Conservation (phyloP, 768 basidiomycete species). For the Pleurotus ostreatus region DNA sequence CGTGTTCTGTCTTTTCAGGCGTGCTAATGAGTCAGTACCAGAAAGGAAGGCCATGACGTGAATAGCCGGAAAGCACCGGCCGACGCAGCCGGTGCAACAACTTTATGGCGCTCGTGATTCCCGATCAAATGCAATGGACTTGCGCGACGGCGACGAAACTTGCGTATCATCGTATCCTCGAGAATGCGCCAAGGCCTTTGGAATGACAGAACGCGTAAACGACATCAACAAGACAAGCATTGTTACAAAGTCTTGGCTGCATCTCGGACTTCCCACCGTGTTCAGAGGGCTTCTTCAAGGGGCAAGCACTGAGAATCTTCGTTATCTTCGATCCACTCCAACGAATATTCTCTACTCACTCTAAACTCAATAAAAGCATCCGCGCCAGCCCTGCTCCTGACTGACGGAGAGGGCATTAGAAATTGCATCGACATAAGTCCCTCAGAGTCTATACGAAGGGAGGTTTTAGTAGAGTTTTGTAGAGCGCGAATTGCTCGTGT, state of each 20-base stretch:
- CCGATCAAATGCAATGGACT: neutral
- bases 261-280: conserved; percentile 6
- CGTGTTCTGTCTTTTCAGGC: conserved; percentile 6
- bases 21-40: neutral
- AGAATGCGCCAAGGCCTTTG: neutral
- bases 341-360: conserved; percentile 43
- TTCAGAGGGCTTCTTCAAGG: conserved; percentile 28
- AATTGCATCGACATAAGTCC: conserved; percentile 89
- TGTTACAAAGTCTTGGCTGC: conserved; percentile 6
- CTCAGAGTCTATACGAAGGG: conserved; percentile 76
- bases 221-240: conserved; percentile 8
- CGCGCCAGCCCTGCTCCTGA: conserved; percentile 31
- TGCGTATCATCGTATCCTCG: neutral
- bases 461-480: conserved; percentile 83
- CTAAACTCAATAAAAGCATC: conserved; percentile 86
- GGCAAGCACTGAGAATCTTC: conserved; percentile 33
- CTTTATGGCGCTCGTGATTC: conserved; percentile 5
- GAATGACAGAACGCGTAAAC: neutral
- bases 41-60: conserved; percentile 6
- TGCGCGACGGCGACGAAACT: conserved; percentile 6
- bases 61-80: neutral
- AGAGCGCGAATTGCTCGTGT: conserved; percentile 68
- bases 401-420: conserved; percentile 64
- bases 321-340: neutral
- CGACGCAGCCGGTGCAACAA: conserved; percentile 5